Evolutionary conservation across 108 stramenopile genomes (phyloP).

Genomic region (Fistulifera pelliculosa): DNA sequence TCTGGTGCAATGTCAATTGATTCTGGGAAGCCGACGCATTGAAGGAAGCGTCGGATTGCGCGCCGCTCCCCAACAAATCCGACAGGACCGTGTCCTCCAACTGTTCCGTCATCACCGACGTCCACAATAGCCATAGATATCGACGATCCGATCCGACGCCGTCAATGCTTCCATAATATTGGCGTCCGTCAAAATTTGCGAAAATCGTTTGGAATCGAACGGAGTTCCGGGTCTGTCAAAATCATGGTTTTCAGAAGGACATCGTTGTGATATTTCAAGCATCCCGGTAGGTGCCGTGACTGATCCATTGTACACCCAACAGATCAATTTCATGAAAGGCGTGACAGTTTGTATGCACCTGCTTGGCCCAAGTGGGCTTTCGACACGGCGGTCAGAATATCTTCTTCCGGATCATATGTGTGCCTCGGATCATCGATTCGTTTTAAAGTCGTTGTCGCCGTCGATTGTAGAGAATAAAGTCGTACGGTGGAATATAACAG

Average conservation of each 20-base stretch:
- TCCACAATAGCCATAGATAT: conserved; percentile 69
- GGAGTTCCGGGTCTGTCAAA: conserved; percentile 2
- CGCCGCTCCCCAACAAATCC: conserved; percentile 7
- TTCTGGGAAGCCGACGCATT: conserved; percentile 14
- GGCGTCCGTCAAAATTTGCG: conserved; percentile 61
- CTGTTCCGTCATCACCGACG: conserved; percentile 35
- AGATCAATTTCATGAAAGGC: conserved; percentile 3
- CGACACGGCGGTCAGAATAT: too few relatives aligned
- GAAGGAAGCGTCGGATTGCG: conserved; percentile 6
- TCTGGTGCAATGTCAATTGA: conserved; percentile 27
- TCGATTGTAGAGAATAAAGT: too few relatives aligned
- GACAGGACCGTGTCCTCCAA: too few relatives aligned
- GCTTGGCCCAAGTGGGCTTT: background rate
- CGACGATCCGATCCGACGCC: conserved; percentile 38
- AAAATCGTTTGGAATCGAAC: too few relatives aligned
- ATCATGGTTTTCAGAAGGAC: conserved; percentile 6
- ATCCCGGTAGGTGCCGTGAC: conserved; percentile 1
- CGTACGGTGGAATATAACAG: too few relatives aligned
- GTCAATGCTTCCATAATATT: conserved; percentile 64
- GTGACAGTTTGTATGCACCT: background rate
- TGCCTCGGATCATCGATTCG: too few relatives aligned
- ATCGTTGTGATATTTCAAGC: conserved; percentile 1
- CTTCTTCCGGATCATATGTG: too few relatives aligned
- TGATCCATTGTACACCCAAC: background rate
- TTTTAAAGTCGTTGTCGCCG: too few relatives aligned